phyloP scores from a whole-genome alignment of 2,329 filamentous ascomycete genomes.

The Xylaria sp. region DNA sequence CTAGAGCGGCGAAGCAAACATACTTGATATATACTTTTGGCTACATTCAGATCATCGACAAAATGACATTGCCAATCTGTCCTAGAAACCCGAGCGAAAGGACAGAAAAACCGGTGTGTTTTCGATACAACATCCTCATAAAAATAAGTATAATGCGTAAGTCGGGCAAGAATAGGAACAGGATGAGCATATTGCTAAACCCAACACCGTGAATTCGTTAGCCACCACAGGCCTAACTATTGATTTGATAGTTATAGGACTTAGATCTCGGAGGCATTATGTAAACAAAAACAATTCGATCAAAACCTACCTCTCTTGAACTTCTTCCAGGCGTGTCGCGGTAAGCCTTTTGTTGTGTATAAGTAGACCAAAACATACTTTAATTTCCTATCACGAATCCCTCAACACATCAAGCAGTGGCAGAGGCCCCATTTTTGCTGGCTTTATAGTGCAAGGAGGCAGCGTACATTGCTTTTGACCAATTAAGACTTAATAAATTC shows the following conservation, averaged over 20 bases:
- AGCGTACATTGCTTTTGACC: too few species aligned
- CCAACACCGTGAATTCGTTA: not conserved
- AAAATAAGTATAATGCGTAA: too few species aligned
- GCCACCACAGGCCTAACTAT: not conserved
- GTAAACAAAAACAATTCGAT: not conserved
- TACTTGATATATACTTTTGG: not conserved
- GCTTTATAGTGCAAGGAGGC: not conserved
- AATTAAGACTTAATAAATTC: too few species aligned
- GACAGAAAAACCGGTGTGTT: too few species aligned
- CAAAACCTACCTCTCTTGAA: not conserved
- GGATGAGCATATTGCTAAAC: too few species aligned
- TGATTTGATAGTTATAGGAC: not conserved
- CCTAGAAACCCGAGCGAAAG: too few species aligned
- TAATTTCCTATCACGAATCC: too few species aligned
- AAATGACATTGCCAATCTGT: not conserved
- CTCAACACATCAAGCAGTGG: not conserved
- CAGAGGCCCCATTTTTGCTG: not conserved
- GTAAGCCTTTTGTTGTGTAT: not conserved
- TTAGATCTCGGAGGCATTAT: not conserved
- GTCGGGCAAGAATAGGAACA: too few species aligned
- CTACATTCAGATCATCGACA: not conserved
- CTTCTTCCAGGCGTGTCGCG: too few species aligned
- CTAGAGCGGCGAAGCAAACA: not conserved
- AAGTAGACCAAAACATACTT: too few species aligned
- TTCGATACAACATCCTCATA: too few species aligned